Conservation (phyloP, 2,329 filamentous ascomycete genomes). For the Calonectria pseudoturangicola region DNA sequence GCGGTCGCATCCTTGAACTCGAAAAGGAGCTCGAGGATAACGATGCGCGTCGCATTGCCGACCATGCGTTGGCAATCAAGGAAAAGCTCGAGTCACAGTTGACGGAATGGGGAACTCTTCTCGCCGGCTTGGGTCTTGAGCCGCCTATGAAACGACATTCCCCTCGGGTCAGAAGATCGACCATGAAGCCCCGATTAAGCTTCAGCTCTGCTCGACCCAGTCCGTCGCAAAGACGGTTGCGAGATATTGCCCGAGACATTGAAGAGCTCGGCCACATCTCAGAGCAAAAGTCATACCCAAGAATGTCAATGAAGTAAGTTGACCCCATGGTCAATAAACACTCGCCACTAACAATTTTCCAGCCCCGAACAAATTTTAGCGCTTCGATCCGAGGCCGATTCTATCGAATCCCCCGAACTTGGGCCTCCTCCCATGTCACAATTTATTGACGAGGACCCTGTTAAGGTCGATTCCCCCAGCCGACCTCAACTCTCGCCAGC, state of each 20-base stretch:
- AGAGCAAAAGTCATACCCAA: slow-evolving; percentile 81
- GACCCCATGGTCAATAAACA: neutral
- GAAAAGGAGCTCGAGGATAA: slow-evolving; percentile 80
- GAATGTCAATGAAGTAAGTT: slow-evolving; percentile 80
- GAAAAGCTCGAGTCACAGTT: slow-evolving; percentile 83
- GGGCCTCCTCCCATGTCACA: slow-evolving; percentile 77
- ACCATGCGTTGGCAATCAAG: slow-evolving; percentile 82
- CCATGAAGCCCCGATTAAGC: slow-evolving; percentile 64
- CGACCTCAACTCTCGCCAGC: slow-evolving; percentile 44
- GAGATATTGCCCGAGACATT: slow-evolving; percentile 73
- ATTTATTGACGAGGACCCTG: slow-evolving; percentile 74
- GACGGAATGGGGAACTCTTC: slow-evolving; percentile 79
- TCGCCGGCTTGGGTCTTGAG: slow-evolving; percentile 79
- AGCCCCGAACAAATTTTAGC: slow-evolving; percentile 79
- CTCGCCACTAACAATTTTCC: slow-evolving; percentile 55
- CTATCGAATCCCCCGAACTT: slow-evolving; percentile 80
- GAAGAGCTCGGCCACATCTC: slow-evolving; percentile 74
- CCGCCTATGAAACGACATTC: slow-evolving; percentile 71
- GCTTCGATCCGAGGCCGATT: slow-evolving; percentile 69
- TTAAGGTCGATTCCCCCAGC: slow-evolving; percentile 71
- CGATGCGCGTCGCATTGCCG: slow-evolving; percentile 74
- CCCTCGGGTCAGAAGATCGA: slow-evolving; percentile 62
- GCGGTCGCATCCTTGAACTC: slow-evolving; percentile 81
- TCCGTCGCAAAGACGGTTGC: slow-evolving; percentile 73
- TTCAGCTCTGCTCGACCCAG: slow-evolving; percentile 64